Conservation (phyloP, 1,139 yeast species). For the Pichia sp. region DNA sequence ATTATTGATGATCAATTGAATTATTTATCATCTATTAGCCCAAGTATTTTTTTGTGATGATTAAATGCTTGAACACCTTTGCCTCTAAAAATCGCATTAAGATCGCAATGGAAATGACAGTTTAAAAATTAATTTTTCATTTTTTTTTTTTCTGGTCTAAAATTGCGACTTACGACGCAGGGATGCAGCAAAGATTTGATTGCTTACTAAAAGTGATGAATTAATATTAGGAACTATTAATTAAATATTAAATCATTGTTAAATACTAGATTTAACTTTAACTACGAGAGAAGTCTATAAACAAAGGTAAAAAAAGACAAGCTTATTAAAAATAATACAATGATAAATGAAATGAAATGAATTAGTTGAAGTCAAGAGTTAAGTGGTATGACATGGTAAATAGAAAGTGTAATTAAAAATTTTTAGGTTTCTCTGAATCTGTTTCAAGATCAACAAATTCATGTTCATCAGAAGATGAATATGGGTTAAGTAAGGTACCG, state of each 20-base stretch:
- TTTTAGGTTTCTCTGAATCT: background rate
- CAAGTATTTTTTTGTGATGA: background rate
- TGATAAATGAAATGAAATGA: no score
- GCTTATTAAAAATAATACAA: no score
- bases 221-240: no score
- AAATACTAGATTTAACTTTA: no score
- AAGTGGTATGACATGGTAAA: no score
- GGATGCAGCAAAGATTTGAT: no score
- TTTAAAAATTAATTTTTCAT: background rate
- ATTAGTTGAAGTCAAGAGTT: background rate
- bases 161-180: background rate
- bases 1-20: background rate
- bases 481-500: constrained; percentile 19
- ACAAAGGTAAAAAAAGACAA: no score
- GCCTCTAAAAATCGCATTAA: background rate
- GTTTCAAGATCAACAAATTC: constrained; percentile 4
- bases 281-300: no score
- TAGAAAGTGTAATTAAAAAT: no score
- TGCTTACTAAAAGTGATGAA: no score
- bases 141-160: background rate
- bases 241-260: no score
- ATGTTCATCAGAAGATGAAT: constrained; percentile 5
- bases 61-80: background rate
- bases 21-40: background rate
- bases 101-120: background rate